Evolutionary conservation across 495 filamentous ascomycete genomes (phyloP).

Genomic region (Penicillium goetzii): DNA sequence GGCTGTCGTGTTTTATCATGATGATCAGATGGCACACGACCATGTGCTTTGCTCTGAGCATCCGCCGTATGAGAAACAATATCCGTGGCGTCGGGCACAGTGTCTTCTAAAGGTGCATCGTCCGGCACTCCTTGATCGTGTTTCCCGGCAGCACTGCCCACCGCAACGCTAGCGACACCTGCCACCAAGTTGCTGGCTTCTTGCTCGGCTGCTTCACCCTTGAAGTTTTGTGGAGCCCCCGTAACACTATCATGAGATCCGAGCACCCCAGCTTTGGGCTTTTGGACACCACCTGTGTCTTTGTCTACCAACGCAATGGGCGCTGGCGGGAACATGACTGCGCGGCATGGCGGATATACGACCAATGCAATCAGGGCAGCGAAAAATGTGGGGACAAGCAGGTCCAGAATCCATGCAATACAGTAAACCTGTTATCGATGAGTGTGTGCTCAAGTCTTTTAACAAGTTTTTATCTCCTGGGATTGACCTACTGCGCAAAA

Average conservation of each 20-base stretch:
- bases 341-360: slow-evolving; percentile 63
- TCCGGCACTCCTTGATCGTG: slow-evolving; percentile 58
- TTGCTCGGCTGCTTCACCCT: slow-evolving; percentile 83
- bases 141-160: slow-evolving; percentile 76
- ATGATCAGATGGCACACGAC: slow-evolving; percentile 43
- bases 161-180: slow-evolving; percentile 70
- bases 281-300: slow-evolving; percentile 69
- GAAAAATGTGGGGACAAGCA: slow-evolving; percentile 62
- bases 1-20: slow-evolving; percentile 83
- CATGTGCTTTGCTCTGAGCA: slow-evolving; percentile 60
- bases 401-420: slow-evolving; percentile 72
- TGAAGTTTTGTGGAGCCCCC: slow-evolving; percentile 79
- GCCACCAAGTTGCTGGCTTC: slow-evolving; percentile 83
- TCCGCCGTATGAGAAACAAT: slow-evolving; percentile 55
- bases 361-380: slow-evolving; percentile 66
- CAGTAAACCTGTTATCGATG: slow-evolving; percentile 61
- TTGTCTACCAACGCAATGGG: slow-evolving; percentile 72
- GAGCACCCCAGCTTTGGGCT: slow-evolving; percentile 73
- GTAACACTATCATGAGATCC: slow-evolving; percentile 78
- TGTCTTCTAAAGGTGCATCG: slow-evolving; percentile 45
- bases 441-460: not conserved
- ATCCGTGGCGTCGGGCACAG: slow-evolving; percentile 65
- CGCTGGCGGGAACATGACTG: slow-evolving; percentile 74
- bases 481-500: slow-evolving; percentile 64
- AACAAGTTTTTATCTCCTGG: slow-evolving; percentile 25